Evolutionary conservation across 108 stramenopile species (phyloP).

Genomic region (Mayamaea pseudoterrestris): DNA sequence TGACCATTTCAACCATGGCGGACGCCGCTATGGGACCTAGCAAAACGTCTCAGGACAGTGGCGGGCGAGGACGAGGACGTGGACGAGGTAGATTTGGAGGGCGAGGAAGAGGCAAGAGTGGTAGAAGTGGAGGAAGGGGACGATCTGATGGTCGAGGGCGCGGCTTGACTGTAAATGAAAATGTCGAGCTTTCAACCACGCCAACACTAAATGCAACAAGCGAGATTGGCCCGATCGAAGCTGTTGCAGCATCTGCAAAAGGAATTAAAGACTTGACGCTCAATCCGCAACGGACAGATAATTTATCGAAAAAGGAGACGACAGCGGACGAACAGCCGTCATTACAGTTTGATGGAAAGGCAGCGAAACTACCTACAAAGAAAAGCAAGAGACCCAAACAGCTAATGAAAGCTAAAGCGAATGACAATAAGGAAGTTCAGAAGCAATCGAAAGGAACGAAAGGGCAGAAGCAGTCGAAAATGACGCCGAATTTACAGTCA

Average conservation of each 20-base stretch:
- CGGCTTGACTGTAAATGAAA: slow-evolving; percentile 2
- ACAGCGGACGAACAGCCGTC: neutral
- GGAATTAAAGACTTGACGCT: neutral
- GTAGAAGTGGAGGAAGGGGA: neutral
- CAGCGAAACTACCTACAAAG: too few species aligned
- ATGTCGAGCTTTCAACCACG: neutral
- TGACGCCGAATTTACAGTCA: too few species aligned
- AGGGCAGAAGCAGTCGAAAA: neutral
- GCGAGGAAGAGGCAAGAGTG: neutral
- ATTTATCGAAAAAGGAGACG: neutral
- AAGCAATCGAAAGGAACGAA: neutral
- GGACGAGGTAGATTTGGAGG: slow-evolving; percentile 4
- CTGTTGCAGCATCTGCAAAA: neutral
- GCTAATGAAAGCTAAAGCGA: too few species aligned
- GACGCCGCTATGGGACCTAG: too few species aligned
- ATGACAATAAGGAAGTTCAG: neutral
- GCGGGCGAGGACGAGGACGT: slow-evolving; percentile 4
- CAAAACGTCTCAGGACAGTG: too few species aligned
- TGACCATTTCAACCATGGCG: too few species aligned
- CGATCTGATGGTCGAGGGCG: neutral
- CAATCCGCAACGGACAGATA: neutral
- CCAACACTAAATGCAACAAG: neutral
- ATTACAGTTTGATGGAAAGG: too few species aligned
- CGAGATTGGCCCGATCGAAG: neutral
- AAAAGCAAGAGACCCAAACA: too few species aligned